These are phyloP conservation scores for Biscogniauxia marginata DNA, from an alignment of 2,329 filamentous ascomycete genomes.

Conservation along the genomic window DNA sequence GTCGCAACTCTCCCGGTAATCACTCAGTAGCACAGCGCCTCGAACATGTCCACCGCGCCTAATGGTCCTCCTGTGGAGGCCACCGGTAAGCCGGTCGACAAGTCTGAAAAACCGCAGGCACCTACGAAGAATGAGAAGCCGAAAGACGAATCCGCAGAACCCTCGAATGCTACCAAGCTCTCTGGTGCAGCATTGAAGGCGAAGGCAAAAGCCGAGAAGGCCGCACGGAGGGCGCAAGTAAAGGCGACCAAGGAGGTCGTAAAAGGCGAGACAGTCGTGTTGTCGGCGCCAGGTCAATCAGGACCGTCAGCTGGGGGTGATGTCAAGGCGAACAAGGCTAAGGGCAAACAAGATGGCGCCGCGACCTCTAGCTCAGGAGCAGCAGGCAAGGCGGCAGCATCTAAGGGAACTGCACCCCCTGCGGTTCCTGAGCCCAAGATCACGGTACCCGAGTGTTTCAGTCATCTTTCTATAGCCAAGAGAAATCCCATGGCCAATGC, in stretches of 20 bases:
- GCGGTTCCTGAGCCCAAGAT: conserved; percentile 57
- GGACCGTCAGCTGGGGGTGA: conserved; percentile 39
- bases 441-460: conserved; percentile 70
- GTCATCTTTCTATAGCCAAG: conserved; percentile 72
- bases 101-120: conserved; percentile 13
- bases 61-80: conserved; percentile 19
- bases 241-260: conserved; percentile 54
- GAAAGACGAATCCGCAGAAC: conserved; percentile 21
- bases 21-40: background rate
- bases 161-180: conserved; percentile 50
- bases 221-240: conserved; percentile 73
- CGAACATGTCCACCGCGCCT: conserved; percentile 19
- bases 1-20: background rate
- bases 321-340: conserved; percentile 47
- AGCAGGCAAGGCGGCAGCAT: conserved; percentile 28
- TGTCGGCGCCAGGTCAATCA: conserved; percentile 33
- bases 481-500: conserved; percentile 55
- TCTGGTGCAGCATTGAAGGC: conserved; percentile 83
- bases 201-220: conserved; percentile 86
- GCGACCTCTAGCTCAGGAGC: conserved; percentile 28
- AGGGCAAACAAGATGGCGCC: conserved; percentile 46
- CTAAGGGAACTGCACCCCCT: conserved; percentile 37
- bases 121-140: conserved; percentile 19
- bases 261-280: conserved; percentile 36
- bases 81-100: conserved; percentile 12